Percentiles rank a stretch among this genome's conserved stretches.
Evolutionary conservation across 2,329 filamentous ascomycete genomes (phyloP).

Genomic region (Colletotrichum sp.): DNA sequence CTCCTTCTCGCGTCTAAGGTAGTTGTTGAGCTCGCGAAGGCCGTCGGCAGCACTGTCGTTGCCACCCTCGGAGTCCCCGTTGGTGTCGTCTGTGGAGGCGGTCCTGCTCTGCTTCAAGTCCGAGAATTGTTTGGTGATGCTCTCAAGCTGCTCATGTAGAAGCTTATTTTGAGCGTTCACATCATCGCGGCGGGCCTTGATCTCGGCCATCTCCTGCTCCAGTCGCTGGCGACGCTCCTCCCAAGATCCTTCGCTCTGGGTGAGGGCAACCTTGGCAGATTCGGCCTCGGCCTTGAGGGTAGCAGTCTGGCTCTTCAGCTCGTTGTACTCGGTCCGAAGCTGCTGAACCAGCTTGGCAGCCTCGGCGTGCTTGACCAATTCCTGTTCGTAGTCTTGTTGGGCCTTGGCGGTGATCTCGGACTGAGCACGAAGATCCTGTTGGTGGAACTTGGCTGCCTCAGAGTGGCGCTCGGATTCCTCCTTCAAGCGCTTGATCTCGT

Average conservation of each 20-base stretch:
- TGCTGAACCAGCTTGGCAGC: conserved; percentile 86
- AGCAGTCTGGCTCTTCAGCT: conserved; percentile 79
- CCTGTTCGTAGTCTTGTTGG: conserved; percentile 93
- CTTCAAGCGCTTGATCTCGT: conserved; percentile 80
- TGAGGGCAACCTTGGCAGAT: conserved; percentile 78
- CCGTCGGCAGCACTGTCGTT: conserved; percentile 63
- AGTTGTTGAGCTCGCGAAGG: conserved; percentile 88
- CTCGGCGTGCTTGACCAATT: conserved; percentile 93
- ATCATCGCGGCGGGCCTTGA: conserved; percentile 81
- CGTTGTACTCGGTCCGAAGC: conserved; percentile 80
- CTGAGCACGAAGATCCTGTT: conserved; percentile 90
- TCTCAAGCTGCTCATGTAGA: conserved; percentile 87
- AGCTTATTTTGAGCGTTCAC: conserved; percentile 88
- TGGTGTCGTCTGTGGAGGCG: conserved; percentile 32
- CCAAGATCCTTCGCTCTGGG: conserved; percentile 88
- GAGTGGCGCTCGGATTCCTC: conserved; percentile 82
- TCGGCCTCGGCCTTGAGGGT: conserved; percentile 82
- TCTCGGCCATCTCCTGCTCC: conserved; percentile 82
- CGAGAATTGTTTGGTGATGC: conserved; percentile 78
- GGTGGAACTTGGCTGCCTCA: conserved; percentile 82
- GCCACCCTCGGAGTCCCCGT: conserved; percentile 53
- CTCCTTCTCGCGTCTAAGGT: conserved; percentile 93
- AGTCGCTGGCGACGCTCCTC: conserved; percentile 79
- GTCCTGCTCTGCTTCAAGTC: conserved; percentile 67
- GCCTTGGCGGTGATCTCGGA: conserved; percentile 92